Conservation (phyloP, 2,329 filamentous ascomycete genomes). For the Didymella arachidicola region DNA sequence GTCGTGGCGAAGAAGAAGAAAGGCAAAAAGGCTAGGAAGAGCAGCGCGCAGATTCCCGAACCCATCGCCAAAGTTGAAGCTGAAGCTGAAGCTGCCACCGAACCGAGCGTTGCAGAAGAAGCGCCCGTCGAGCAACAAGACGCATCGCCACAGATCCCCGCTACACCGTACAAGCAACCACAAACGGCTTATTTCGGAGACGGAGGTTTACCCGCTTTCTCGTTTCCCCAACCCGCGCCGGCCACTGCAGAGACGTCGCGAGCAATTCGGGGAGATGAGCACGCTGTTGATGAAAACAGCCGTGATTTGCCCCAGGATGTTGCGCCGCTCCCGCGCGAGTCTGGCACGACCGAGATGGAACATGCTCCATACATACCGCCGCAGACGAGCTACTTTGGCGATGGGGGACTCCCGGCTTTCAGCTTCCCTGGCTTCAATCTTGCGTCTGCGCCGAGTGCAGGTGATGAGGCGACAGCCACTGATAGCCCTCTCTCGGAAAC, state of each 20-base stretch:
- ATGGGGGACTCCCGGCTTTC: slow-evolving; percentile 7
- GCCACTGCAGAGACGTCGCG: neutral
- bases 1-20: slow-evolving; percentile 9
- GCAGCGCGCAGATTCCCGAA: neutral
- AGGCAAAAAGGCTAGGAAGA: slow-evolving; percentile 3
- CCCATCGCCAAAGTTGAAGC: neutral
- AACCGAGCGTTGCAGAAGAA: neutral
- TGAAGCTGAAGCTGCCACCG: neutral
- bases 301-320: neutral
- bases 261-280: too few relatives aligned
- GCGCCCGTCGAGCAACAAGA: neutral
- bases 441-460: neutral
- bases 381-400: slow-evolving; percentile 9
- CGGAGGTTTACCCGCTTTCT: slow-evolving; percentile 9
- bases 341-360: neutral
- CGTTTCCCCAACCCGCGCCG: neutral
- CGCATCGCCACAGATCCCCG: neutral
- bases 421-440: neutral
- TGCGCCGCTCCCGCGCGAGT: neutral
- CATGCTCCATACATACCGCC: neutral
- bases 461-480: neutral
- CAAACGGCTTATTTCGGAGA: slow-evolving; percentile 13
- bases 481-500: neutral
- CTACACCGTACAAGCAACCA: slow-evolving; percentile 2
- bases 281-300: neutral